Evolutionary conservation across 2,329 filamentous ascomycete species (phyloP).

Genomic region (Orbilia ellipsospora): DNA sequence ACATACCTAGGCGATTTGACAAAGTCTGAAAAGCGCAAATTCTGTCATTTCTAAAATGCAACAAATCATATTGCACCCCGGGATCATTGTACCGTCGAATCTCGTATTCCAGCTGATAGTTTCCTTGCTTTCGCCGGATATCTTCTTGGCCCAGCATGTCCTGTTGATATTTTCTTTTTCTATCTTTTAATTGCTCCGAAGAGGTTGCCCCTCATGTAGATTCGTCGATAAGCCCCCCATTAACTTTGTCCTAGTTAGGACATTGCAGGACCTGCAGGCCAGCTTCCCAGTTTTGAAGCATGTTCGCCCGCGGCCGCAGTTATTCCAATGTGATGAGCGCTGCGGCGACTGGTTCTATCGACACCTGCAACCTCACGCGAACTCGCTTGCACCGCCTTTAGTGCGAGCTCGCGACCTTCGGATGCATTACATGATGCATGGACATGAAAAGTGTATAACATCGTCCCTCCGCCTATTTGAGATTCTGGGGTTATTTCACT

Average conservation of each 20-base stretch:
- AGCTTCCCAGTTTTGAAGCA: slow-evolving; percentile 14
- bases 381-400: slow-evolving; percentile 37
- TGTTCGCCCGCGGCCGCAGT: neutral
- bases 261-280: slow-evolving; percentile 7
- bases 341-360: slow-evolving; percentile 25
- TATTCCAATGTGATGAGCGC: neutral
- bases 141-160: slow-evolving; percentile 8
- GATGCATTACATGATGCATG: slow-evolving; percentile 36
- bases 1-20: slow-evolving; percentile 7
- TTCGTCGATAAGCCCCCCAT: slow-evolving; percentile 32
- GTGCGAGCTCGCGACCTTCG: slow-evolving; percentile 26
- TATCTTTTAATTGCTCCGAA: slow-evolving; percentile 12
- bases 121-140: slow-evolving; percentile 35
- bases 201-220: slow-evolving; percentile 30
- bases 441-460: neutral
- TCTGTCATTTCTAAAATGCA: slow-evolving; percentile 11
- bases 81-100: slow-evolving; percentile 10
- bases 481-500: slow-evolving; percentile 11
- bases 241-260: slow-evolving; percentile 26
- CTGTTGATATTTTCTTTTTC: slow-evolving; percentile 4
- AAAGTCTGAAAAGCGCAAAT: neutral
- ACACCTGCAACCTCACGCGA: slow-evolving; percentile 21
- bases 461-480: slow-evolving; percentile 23
- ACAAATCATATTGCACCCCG: slow-evolving; percentile 27
- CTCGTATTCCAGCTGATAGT: slow-evolving; percentile 28